Percentiles rank a stretch among this genome's conserved stretches.
Evolutionary conservation across 2,329 filamentous ascomycete genomes (phyloP).

Genomic region (Penicillium hordei): DNA sequence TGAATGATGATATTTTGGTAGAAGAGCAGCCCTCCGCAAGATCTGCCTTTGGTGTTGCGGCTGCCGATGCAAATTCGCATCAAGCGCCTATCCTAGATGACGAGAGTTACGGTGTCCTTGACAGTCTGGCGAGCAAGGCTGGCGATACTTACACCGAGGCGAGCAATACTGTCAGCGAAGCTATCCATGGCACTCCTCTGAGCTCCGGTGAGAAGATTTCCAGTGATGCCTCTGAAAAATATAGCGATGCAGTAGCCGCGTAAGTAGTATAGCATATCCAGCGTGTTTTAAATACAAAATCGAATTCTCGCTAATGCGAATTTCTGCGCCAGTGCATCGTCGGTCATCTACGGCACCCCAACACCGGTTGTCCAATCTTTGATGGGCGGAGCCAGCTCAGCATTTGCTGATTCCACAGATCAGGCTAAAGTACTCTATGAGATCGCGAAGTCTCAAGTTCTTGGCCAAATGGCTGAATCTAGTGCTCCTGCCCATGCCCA

Average conservation of each 20-base stretch:
- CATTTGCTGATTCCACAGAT: constrained; percentile 56
- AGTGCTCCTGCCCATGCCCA: constrained; percentile 44
- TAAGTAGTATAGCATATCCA: constrained; percentile 36
- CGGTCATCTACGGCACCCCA: constrained; percentile 8
- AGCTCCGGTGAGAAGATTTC: constrained; percentile 48
- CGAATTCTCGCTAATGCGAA: constrained; percentile 4
- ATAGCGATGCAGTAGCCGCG: constrained; percentile 58
- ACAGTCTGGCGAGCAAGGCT: constrained; percentile 53
- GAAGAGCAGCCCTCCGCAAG: constrained; percentile 45
- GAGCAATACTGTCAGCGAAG: constrained; percentile 55
- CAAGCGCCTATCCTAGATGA: constrained; percentile 43
- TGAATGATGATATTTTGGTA: constrained; percentile 43
- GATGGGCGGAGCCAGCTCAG: constrained; percentile 8
- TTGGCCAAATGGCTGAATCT: constrained; percentile 68
- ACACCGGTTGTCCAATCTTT: constrained; percentile 8
- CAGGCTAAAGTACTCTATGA: constrained; percentile 68
- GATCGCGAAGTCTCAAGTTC: constrained; percentile 67
- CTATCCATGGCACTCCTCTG: constrained; percentile 53
- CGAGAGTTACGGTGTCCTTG: constrained; percentile 47
- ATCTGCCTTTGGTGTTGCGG: constrained; percentile 22
- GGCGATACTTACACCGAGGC: constrained; percentile 55
- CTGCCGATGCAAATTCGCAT: constrained; percentile 18
- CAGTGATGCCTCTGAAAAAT: constrained; percentile 55
- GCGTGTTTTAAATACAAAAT: neutral
- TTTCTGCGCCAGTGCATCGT: constrained; percentile 6